These are phyloP conservation scores for Vitis rotundifolia DNA, from an alignment of 164 flowering plant genomes.

Conservation along the genomic window DNA sequence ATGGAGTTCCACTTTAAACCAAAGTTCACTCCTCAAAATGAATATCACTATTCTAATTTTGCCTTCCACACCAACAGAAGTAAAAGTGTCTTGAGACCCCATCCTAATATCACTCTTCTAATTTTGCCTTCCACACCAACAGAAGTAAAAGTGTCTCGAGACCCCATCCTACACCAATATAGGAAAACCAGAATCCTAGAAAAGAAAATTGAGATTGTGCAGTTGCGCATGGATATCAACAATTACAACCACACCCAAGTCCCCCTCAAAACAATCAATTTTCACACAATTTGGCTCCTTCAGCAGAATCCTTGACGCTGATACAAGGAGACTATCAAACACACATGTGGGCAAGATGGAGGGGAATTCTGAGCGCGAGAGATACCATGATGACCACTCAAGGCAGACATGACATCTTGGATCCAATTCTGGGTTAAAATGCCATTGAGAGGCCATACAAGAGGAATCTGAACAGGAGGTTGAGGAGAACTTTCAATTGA, in stretches of 20 bases:
- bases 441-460: constrained; percentile 25
- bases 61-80: constrained; percentile 34
- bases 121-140: constrained; percentile 33
- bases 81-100: constrained; percentile 24
- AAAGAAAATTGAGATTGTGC: constrained; percentile 21
- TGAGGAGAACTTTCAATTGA: too few species aligned
- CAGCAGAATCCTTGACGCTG: constrained; percentile 13
- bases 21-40: background rate
- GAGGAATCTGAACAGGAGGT: background rate
- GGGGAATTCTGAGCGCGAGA: constrained; percentile 12
- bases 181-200: constrained; percentile 17
- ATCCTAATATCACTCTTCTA: background rate
- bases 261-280: constrained; percentile 6
- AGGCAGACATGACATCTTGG: constrained; percentile 9
- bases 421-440: constrained; percentile 20
- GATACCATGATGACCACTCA: constrained; percentile 12
- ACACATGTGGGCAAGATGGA: constrained; percentile 13
- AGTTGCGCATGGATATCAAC: constrained; percentile 26
- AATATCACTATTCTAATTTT: background rate
- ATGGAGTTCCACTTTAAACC: too few species aligned
- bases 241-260: constrained; percentile 18
- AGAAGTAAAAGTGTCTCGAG: constrained; percentile 23
- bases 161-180: constrained; percentile 28
- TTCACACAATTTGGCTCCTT: constrained; percentile 24
- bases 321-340: constrained; percentile 5